Evolutionary conservation across 495 filamentous ascomycete species (phyloP).

Genomic region (Neurospora sp.): DNA sequence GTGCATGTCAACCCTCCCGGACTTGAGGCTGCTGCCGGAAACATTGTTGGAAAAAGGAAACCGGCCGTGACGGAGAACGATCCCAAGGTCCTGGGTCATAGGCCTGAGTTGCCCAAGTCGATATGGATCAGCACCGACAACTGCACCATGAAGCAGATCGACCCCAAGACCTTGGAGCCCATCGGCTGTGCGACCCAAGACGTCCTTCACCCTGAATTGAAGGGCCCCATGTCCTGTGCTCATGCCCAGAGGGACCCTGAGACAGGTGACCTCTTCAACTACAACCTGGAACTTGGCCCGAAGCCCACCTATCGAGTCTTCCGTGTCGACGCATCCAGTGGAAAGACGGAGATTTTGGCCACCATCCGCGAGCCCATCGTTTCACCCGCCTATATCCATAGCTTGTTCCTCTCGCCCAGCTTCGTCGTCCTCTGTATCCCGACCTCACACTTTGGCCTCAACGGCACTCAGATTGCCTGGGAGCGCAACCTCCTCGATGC

Average conservation of each 20-base stretch:
- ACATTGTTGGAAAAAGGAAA: constrained; percentile 1
- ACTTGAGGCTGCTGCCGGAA: constrained; percentile 36
- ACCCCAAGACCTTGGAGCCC: constrained; percentile 63
- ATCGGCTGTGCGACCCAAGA: constrained; percentile 48
- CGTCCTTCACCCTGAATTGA: constrained; percentile 53
- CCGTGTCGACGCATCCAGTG: constrained; percentile 45
- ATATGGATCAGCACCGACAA: constrained; percentile 55
- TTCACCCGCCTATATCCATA: constrained; percentile 59
- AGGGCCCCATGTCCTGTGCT: constrained; percentile 51
- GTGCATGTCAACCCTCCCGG: constrained; percentile 42
- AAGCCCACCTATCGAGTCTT: constrained; percentile 53
- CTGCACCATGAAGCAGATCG: constrained; percentile 44
- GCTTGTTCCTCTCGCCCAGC: constrained; percentile 54
- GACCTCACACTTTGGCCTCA: constrained; percentile 37
- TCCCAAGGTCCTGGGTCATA: constrained; percentile 3
- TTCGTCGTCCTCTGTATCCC: constrained; percentile 58
- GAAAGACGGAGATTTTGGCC: constrained; percentile 59
- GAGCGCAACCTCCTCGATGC: constrained; percentile 48
- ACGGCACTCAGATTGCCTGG: constrained; percentile 43
- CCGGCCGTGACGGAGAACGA: background rate
- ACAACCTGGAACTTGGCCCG: constrained; percentile 48
- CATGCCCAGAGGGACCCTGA: constrained; percentile 61
- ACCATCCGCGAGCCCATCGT: constrained; percentile 41
- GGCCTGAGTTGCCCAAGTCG: constrained; percentile 26
- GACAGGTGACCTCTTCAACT: constrained; percentile 72